Base-by-base conservation (phyloP, 164 flowering plant genomes). In the Magnolia officinalis region DNA sequence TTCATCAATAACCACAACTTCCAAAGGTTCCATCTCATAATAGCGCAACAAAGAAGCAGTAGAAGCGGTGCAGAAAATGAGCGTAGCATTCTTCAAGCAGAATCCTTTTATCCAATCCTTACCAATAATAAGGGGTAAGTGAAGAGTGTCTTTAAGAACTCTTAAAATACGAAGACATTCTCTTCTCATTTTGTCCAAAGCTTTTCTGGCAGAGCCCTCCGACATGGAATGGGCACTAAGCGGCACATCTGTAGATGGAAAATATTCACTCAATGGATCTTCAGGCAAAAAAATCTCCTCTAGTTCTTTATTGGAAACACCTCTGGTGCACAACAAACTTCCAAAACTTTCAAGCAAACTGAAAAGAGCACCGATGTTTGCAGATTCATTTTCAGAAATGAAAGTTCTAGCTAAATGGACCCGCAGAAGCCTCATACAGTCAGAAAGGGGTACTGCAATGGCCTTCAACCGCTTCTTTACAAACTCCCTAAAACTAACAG, bases 1-100 rank as follows among this genome's bases (percentile, higher is more conserved):
- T 84, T 87, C 91, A 69, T 90, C 91, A 67, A 90, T 81, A 19
- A 90, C 78, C 55, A 85, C 67, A 70, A 87, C 55, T 51, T 81
- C 50, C 23, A 87, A 14, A 0, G 78, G 81, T 70, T n/a, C 10
- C 72, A 70, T 45, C 24, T 20, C 52, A 29, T 24, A 14, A 20
- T 37, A 45, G 21, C 26, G 75, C 29, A 73, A 73, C 7, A 16
- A 19, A n/a, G 26, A 63, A 73, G 68, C 26, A 63, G 21, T 19
- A 63, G 55, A 61, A 21, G 61, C 75, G 8, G 26, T 61, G 50
- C 67, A 63, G 2, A 64, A 37, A 14, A 61, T 19, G 26, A 73
- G 67, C 16, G 50, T 21, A 14, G 51, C 66, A 29, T 20, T 59
- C 66, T 18, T 21, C 68, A 73, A 31, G 61, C 66, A 73, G 23